Conservation (phyloP, 352 stramenopile genomes). For the Phytophthora ramorum region DNA sequence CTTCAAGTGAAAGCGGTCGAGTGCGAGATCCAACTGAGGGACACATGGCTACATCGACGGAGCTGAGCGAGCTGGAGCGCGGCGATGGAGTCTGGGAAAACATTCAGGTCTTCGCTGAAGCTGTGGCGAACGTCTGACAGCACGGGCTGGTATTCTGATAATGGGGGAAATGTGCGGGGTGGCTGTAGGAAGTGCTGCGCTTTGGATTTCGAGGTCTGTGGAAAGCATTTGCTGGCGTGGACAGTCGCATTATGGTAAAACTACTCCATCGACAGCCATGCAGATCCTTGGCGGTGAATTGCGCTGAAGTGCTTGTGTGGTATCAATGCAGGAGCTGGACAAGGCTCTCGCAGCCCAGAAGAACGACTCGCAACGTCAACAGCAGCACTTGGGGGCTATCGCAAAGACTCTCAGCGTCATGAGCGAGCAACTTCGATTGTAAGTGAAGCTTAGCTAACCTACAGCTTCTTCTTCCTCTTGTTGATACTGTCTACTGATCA, state of each 20-base stretch:
- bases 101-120: conserved; percentile 49
- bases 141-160: conserved; percentile 2
- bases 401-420: conserved; percentile 51
- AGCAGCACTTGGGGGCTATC: conserved; percentile 52
- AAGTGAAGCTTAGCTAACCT: conserved; percentile 3
- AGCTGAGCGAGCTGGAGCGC: conserved; percentile 45
- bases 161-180: background rate
- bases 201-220: conserved; percentile 51
- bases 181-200: conserved; percentile 55
- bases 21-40: conserved; percentile 13
- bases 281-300: background rate
- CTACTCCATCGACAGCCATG: background rate
- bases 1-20: conserved; percentile 14
- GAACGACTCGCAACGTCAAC: conserved; percentile 31
- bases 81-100: conserved; percentile 73
- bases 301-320: background rate
- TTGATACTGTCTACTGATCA: background rate
- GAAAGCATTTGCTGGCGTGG: conserved; percentile 21
- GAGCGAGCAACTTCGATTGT: conserved; percentile 53
- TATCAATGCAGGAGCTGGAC: conserved; percentile 28
- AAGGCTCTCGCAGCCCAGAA: conserved; percentile 18
- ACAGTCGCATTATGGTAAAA: conserved; percentile 32
- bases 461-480: background rate
- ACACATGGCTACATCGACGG: conserved; percentile 39
- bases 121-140: background rate